Evolutionary conservation across 371 early-diverging fungal species (phyloP), one percentile per base, ranked within the genome.

Genomic region (Furculomyces boomerangus): DNA sequence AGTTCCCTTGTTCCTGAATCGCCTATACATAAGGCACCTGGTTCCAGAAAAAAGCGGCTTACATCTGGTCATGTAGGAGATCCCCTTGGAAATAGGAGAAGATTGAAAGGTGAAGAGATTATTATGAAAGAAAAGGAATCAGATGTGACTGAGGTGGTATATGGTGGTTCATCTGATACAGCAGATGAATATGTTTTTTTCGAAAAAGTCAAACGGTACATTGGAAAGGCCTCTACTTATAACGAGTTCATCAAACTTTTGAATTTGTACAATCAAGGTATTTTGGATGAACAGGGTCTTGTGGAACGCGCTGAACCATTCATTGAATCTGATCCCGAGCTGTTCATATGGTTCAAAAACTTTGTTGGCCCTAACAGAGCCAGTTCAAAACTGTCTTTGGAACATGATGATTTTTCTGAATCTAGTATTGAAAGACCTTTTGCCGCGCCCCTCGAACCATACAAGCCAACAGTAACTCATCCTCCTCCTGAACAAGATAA

Each of bases 181-280:
- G 57, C 73, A 1, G 91, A 90, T 54, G 97, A 95, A 59, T 71
- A 88, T 5, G 87, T 84, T 26, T 83, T 94, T 58, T 94, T 97
- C 72, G 94, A 94, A 51, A 74, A 79, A 20, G 85, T 86, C 58
- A 90, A 93, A 68, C 75, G 80, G 57, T 72, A 80, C 57, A 79
- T 97, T 51, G 80, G 80, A 3, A 84, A 87, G 69, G 84, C 87
- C 53, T 73, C 77, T 14, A 79, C 89, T 0, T 96, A 95, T 67
- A 83, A 82, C 64, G 98, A 99, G 63, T 99, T 99, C 71, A 74
- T 99, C 49, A 98, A 96, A 71, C 74, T 90, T 1, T 69, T 99
- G 30, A 98, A 98, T 62, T 70, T 96, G 30, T 99, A 84, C 70
- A 93, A 87, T 57, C 92, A 97, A 62, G 90, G 93, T 65, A 83